phyloP scores from a whole-genome alignment of 345 rosid genomes.

The Populus pruinosa region DNA sequence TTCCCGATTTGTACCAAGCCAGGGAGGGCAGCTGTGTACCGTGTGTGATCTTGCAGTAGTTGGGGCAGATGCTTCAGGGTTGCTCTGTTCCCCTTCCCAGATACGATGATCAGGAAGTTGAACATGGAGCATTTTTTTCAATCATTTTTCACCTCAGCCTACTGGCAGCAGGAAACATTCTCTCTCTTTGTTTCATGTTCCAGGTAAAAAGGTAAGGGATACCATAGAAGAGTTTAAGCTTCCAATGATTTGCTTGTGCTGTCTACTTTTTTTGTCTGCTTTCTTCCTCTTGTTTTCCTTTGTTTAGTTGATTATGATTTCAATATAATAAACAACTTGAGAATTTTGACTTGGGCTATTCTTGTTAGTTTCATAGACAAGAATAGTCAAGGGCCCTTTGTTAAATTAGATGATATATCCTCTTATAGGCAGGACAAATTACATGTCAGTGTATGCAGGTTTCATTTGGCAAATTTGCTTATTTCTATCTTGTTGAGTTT shows the following conservation, averaged over 20 bases:
- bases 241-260: constrained; percentile 27
- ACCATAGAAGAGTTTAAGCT: constrained; percentile 16
- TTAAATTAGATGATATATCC: constrained; percentile 26
- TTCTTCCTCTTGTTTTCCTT: neutral
- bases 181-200: constrained; percentile 4
- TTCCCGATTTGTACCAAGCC: constrained; percentile 66
- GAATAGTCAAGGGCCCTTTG: constrained; percentile 30
- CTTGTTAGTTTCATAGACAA: constrained; percentile 36
- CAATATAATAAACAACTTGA: constrained; percentile 33
- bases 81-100: constrained; percentile 87
- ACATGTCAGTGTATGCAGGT: constrained; percentile 22
- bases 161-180: constrained; percentile 7
- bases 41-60: constrained; percentile 80
- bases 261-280: neutral
- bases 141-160: constrained; percentile 13
- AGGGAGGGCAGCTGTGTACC: constrained; percentile 68
- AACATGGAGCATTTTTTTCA: neutral
- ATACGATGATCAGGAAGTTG: constrained; percentile 32
- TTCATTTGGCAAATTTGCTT: constrained; percentile 21
- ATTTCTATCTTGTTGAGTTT: constrained; percentile 3
- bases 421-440: constrained; percentile 31
- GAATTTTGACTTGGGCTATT: constrained; percentile 37
- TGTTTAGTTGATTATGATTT: constrained; percentile 28
- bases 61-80: constrained; percentile 92
- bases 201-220: constrained; percentile 27